Evolutionary conservation across 2,329 filamentous ascomycete species (phyloP).

Genomic region (Colletotrichum cordylinicola): DNA sequence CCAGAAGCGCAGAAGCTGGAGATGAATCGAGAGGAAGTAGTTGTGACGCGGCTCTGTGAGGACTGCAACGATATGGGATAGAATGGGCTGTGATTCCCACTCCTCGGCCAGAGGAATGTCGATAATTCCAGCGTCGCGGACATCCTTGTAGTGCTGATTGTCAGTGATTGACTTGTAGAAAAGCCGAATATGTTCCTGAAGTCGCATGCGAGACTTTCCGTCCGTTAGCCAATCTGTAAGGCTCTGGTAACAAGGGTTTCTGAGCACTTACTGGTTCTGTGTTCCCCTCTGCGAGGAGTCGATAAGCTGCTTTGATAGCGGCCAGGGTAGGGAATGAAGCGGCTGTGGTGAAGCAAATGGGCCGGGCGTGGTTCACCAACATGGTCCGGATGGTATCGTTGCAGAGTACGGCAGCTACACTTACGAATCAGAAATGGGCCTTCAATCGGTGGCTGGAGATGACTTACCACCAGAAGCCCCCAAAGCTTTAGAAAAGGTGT

Average conservation of each 20-base stretch:
- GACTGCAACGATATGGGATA: slow-evolving; percentile 35
- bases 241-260: not conserved
- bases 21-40: slow-evolving; percentile 29
- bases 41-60: slow-evolving; percentile 29
- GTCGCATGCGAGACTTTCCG: not conserved
- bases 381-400: slow-evolving; percentile 22
- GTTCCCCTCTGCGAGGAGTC: slow-evolving; percentile 18
- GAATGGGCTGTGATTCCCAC: slow-evolving; percentile 26
- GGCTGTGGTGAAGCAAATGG: slow-evolving; percentile 24
- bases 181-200: not conserved
- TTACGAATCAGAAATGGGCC: not conserved
- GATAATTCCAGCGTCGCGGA: slow-evolving; percentile 30
- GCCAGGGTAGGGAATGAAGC: slow-evolving; percentile 27
- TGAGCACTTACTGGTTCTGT: not conserved
- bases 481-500: slow-evolving; percentile 60
- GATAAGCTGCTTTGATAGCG: slow-evolving; percentile 22
- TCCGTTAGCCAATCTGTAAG: not conserved
- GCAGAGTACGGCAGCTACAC: slow-evolving; percentile 24
- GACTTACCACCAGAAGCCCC: slow-evolving; percentile 35
- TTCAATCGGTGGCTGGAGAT: not conserved
- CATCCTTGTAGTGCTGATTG: slow-evolving; percentile 27
- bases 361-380: slow-evolving; percentile 26
- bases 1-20: slow-evolving; percentile 24
- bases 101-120: slow-evolving; percentile 31
- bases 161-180: slow-evolving; percentile 30